Evolutionary conservation across 2,329 filamentous ascomycete genomes (phyloP).

Genomic region (Fusarium xylarioides): DNA sequence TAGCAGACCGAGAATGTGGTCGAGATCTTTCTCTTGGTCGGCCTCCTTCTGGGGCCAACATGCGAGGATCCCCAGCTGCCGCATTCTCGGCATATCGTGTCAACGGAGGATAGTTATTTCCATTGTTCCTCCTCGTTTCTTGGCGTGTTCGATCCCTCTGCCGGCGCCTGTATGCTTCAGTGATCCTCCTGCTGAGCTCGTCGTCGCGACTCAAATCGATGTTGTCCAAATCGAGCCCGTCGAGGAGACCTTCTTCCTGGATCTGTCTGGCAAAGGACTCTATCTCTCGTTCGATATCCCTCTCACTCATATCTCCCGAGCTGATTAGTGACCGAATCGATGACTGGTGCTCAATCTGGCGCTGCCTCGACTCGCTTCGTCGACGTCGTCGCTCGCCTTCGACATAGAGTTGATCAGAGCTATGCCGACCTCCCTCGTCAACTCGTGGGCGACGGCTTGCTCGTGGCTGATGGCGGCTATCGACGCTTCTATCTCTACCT

Average conservation of each 20-base stretch:
- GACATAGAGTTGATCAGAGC: slow-evolving; percentile 50
- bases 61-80: slow-evolving; percentile 39
- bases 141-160: slow-evolving; percentile 70
- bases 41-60: slow-evolving; percentile 41
- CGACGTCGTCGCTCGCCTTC: slow-evolving; percentile 48
- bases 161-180: slow-evolving; percentile 83
- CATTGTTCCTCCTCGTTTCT: slow-evolving; percentile 57
- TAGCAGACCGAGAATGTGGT: slow-evolving; percentile 58
- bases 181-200: slow-evolving; percentile 88
- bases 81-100: slow-evolving; percentile 45
- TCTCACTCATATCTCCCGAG: slow-evolving; percentile 77
- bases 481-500: slow-evolving; percentile 40
- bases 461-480: slow-evolving; percentile 45
- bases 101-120: slow-evolving; percentile 46
- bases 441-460: slow-evolving; percentile 35
- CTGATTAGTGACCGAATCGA: slow-evolving; percentile 87
- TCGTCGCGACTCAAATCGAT: slow-evolving; percentile 87
- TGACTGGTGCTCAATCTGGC: slow-evolving; percentile 87
- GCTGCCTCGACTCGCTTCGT: slow-evolving; percentile 58
- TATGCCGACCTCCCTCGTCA: slow-evolving; percentile 41
- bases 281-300: slow-evolving; percentile 87
- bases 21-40: slow-evolving; percentile 48
- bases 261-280: slow-evolving; percentile 91
- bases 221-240: slow-evolving; percentile 89
- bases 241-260: slow-evolving; percentile 83